A percentile compares a stretch with the other conserved stretches of the same genome.
These are phyloP conservation scores for Talaromyces adpressus DNA, from an alignment of 495 filamentous ascomycete genomes.

Conservation along the genomic window DNA sequence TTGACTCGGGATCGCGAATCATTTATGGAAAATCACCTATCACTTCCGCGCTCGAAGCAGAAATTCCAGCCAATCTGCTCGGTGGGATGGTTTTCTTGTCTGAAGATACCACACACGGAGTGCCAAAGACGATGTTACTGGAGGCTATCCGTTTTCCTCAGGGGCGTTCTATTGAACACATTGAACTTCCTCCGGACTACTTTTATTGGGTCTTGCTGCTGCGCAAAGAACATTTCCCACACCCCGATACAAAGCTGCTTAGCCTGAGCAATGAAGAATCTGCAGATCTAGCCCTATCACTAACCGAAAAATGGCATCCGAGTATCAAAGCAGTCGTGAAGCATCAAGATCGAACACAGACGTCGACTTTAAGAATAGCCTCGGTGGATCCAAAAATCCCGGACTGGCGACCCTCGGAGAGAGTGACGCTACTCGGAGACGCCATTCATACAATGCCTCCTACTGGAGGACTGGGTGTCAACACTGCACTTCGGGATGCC, in stretches of 20 bases:
- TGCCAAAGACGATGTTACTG: conserved; percentile 26
- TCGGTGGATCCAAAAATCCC: conserved; percentile 32
- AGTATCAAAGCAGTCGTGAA: conserved; percentile 27
- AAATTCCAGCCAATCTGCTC: conserved; percentile 15
- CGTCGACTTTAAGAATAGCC: conserved; percentile 24
- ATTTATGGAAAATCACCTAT: conserved; percentile 36
- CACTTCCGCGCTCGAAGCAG: conserved; percentile 20
- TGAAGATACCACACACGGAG: conserved; percentile 15
- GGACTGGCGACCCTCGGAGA: conserved; percentile 23
- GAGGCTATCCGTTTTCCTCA: conserved; percentile 27
- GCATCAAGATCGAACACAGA: conserved; percentile 23
- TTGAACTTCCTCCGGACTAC: conserved; percentile 23
- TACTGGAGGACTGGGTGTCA: conserved; percentile 51
- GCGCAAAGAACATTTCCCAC: conserved; percentile 13
- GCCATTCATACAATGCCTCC: conserved; percentile 57
- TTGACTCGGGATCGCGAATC: conserved; percentile 37
- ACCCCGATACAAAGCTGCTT: conserved; percentile 17
- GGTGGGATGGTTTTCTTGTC: conserved; percentile 24
- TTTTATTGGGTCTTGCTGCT: conserved; percentile 32
- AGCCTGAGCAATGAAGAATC: conserved; percentile 15
- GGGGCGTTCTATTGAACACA: conserved; percentile 7
- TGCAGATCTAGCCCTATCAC: conserved; percentile 13
- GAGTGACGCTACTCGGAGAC: conserved; percentile 56
- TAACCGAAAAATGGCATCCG: conserved; percentile 23
- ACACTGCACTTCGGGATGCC: conserved; percentile 45